These are phyloP conservation scores for Rhodotorula taiwanensis DNA, from an alignment of 768 basidiomycete genomes.

Conservation along the genomic window DNA sequence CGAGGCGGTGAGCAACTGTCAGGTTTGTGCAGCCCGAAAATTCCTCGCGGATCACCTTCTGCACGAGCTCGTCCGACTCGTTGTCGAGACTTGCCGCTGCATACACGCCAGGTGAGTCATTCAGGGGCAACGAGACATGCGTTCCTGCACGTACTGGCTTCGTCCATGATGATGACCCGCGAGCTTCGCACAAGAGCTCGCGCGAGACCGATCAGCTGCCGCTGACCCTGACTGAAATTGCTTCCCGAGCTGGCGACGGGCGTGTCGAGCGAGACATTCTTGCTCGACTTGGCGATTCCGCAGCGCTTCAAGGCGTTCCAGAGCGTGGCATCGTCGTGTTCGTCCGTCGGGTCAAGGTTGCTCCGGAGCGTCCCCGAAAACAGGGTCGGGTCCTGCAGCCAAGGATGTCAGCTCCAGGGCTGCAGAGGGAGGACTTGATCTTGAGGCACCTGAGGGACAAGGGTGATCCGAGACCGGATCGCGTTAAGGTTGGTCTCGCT, in stretches of 20 bases:
- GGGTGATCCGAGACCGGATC: conserved; percentile 58
- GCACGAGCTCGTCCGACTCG: conserved; percentile 41
- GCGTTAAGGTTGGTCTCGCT: conserved; percentile 47
- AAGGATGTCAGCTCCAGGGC: neutral
- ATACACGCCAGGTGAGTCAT: neutral
- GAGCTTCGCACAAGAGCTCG: conserved; percentile 38
- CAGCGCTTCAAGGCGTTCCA: conserved; percentile 39
- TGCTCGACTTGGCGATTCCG: conserved; percentile 14
- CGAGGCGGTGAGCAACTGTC: conserved; percentile 35
- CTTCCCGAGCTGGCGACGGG: conserved; percentile 37
- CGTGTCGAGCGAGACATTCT: conserved; percentile 15
- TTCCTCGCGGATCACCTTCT: conserved; percentile 35
- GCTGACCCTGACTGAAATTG: conserved; percentile 87
- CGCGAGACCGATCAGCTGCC: conserved; percentile 53
- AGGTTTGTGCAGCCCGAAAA: conserved; percentile 36
- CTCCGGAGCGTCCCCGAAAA: conserved; percentile 57
- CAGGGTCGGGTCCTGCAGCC: conserved; percentile 28
- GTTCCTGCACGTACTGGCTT: conserved; percentile 26
- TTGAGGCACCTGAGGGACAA: conserved; percentile 41
- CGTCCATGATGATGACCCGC: conserved; percentile 31
- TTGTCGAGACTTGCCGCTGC: conserved; percentile 48
- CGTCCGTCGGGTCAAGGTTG: conserved; percentile 47
- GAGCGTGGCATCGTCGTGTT: conserved; percentile 38
- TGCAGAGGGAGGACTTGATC: too few relatives aligned
- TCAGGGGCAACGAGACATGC: too few relatives aligned